phyloP scores from a whole-genome alignment of 345 rosid species.

The Raphanus sativus region DNA sequence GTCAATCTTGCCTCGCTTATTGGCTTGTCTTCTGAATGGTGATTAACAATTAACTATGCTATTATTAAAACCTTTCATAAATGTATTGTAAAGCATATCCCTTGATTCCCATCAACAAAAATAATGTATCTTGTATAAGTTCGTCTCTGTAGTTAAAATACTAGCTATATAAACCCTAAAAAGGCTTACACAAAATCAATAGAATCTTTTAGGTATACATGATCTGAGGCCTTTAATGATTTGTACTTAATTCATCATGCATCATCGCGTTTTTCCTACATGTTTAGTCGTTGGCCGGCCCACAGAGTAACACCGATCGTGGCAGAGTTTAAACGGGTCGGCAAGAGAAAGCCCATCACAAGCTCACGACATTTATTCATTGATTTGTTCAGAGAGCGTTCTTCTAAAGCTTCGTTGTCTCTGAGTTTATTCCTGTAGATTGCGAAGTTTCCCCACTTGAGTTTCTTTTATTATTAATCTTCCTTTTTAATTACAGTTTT shows the following conservation, averaged over 20 bases:
- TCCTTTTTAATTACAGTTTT: background rate
- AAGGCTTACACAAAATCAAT: background rate
- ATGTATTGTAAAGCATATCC: background rate
- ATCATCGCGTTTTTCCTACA: background rate
- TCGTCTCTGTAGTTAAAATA: background rate
- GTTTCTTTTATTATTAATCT: background rate
- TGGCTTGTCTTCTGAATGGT: background rate
- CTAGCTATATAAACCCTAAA: background rate
- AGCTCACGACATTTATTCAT: background rate
- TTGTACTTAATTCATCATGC: background rate
- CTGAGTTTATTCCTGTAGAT: background rate
- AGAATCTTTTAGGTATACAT: background rate
- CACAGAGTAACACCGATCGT: background rate
- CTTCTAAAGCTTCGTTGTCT: background rate
- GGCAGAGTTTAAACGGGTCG: background rate
- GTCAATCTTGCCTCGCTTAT: background rate
- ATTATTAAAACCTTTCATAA: background rate
- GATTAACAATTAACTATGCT: background rate
- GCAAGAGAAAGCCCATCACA: constrained; percentile 11
- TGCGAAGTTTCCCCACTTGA: constrained; percentile 3
- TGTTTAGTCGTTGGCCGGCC: constrained; percentile 5
- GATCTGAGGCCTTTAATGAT: background rate
- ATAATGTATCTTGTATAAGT: background rate
- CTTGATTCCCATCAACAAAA: background rate
- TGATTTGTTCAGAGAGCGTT: background rate